Conservation (phyloP, 106 monocot species). For the Dendrobium nobile region DNA sequence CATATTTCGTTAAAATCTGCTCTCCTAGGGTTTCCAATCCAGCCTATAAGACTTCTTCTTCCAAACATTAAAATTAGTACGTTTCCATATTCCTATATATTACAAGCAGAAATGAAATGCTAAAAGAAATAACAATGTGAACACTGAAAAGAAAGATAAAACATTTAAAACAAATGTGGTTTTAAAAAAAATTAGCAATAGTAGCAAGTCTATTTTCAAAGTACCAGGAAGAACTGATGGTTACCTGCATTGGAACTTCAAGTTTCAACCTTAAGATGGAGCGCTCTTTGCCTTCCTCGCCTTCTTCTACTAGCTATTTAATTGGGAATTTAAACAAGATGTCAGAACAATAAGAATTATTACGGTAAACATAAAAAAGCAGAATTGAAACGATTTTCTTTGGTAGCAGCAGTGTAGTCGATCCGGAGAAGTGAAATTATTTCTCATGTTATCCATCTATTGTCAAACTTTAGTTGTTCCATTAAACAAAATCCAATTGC, state of each 20-base stretch:
- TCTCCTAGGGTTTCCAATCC: neutral
- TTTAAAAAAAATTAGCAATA: neutral
- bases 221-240: neutral
- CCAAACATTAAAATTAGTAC: neutral
- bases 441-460: neutral
- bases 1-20: neutral
- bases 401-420: neutral
- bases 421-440: neutral
- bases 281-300: constrained; percentile 73
- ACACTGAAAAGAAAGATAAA: neutral
- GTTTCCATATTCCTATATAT: neutral
- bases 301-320: constrained; percentile 76
- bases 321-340: neutral
- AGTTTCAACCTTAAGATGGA: constrained; percentile 74
- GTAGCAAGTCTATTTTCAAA: neutral
- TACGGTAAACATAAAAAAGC: neutral
- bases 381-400: neutral
- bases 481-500: too few relatives aligned
- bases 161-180: neutral
- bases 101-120: neutral
- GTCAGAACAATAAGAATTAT: neutral
- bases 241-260: constrained; percentile 91
- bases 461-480: neutral
- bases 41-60: neutral
- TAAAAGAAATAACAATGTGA: neutral